These are phyloP conservation scores for Neonectria faginata DNA, from an alignment of 2,329 filamentous ascomycete genomes.

Conservation along the genomic window DNA sequence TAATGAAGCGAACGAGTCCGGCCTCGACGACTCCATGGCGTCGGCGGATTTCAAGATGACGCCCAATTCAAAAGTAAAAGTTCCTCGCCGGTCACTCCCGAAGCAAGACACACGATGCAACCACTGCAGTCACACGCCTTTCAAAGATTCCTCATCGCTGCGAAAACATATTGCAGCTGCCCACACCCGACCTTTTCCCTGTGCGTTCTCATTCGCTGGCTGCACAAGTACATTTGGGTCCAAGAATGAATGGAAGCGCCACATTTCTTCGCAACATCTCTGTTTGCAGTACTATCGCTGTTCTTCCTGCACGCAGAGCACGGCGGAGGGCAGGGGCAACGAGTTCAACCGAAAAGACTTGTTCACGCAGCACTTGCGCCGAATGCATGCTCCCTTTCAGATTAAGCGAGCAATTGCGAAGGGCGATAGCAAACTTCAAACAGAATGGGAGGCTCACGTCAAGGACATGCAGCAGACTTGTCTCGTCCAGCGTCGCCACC, in stretches of 20 bases:
- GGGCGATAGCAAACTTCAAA: conserved; percentile 68
- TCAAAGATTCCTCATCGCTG: conserved; percentile 74
- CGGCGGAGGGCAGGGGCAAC: conserved; percentile 68
- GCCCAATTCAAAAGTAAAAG: conserved; percentile 54
- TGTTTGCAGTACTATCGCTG: conserved; percentile 74
- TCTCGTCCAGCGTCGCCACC: conserved; percentile 74
- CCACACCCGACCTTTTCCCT: conserved; percentile 82
- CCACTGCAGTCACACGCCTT: conserved; percentile 72
- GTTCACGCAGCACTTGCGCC: conserved; percentile 92
- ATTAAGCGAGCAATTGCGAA: conserved; percentile 69
- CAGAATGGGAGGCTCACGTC: conserved; percentile 73
- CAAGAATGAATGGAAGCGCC: conserved; percentile 98
- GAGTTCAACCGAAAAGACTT: conserved; percentile 96
- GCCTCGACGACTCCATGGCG: conserved; percentile 41
- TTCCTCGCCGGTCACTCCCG: conserved; percentile 59
- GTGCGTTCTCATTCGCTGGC: conserved; percentile 86
- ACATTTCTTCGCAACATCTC: conserved; percentile 91
- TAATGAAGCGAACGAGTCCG: conserved; percentile 54
- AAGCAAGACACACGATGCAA: conserved; percentile 73
- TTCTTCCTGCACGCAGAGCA: conserved; percentile 68
- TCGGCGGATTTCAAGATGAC: conserved; percentile 40
- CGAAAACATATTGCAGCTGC: conserved; percentile 76
- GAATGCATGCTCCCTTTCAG: conserved; percentile 86
- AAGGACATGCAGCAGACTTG: conserved; percentile 81
- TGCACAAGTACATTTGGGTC: conserved; percentile 87